A percentile compares a stretch with the other conserved stretches of the same genome.
These are phyloP conservation scores for Stevia rebaudiana DNA, from an alignment of 140 eudicot genomes.

Conservation along the genomic window DNA sequence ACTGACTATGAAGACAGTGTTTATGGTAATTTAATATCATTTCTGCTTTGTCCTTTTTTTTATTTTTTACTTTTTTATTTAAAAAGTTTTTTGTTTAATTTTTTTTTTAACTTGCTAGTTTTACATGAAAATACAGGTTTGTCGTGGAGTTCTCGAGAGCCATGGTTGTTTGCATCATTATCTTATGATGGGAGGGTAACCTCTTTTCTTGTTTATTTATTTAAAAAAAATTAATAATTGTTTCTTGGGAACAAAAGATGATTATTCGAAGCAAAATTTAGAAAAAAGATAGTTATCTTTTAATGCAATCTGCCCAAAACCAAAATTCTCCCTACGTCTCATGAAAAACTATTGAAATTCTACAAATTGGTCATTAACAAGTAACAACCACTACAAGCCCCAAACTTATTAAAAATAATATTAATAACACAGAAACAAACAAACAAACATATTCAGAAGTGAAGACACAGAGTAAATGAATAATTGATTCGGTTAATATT, in stretches of 20 bases:
- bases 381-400: not conserved
- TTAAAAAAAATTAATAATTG: not conserved
- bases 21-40: constrained; percentile 51
- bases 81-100: not conserved
- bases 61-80: too few relatives aligned
- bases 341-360: not conserved
- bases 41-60: constrained; percentile 3
- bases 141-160: constrained; percentile 97
- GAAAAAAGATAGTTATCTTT: not conserved
- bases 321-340: not conserved
- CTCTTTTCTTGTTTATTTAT: not conserved
- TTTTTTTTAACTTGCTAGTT: constrained; percentile 11
- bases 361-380: not conserved
- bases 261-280: not conserved
- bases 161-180: constrained; percentile 87
- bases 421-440: too few relatives aligned
- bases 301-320: not conserved
- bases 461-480: not conserved
- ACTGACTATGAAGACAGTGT: constrained; percentile 98
- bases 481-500: not conserved
- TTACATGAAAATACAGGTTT: constrained; percentile 49
- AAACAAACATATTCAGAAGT: too few relatives aligned
- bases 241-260: not conserved
- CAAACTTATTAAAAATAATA: not conserved
- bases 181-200: constrained; percentile 99